These are phyloP conservation scores for Pyrus betulifolia DNA, from an alignment of 306 rosid genomes.

Conservation along the genomic window DNA sequence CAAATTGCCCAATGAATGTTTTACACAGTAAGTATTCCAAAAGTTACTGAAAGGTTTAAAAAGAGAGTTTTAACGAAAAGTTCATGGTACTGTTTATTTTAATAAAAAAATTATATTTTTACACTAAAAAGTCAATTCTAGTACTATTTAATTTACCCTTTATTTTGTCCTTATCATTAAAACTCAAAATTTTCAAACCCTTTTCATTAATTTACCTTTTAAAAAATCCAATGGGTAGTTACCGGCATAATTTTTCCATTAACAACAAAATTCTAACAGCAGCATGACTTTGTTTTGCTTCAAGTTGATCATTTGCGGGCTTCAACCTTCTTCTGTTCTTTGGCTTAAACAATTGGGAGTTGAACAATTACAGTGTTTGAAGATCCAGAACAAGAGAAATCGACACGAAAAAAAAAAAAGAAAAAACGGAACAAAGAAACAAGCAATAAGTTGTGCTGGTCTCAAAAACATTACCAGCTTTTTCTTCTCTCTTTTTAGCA, in stretches of 20 bases:
- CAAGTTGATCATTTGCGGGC: constrained; percentile 52
- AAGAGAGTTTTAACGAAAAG: too few species aligned
- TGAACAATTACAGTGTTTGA: background rate
- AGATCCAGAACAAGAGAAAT: background rate
- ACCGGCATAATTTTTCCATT: background rate
- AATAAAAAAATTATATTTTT: too few species aligned
- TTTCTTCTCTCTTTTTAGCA: constrained; percentile 78
- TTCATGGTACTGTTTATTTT: too few species aligned
- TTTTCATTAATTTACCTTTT: too few species aligned
- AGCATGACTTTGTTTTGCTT: constrained; percentile 12
- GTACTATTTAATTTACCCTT: too few species aligned
- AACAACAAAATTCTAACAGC: background rate
- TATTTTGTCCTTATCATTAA: too few species aligned
- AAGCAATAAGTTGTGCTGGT: background rate
- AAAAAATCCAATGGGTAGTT: background rate
- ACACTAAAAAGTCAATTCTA: too few species aligned
- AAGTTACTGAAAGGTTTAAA: background rate
- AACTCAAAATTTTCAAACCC: too few species aligned
- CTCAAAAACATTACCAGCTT: constrained; percentile 42
- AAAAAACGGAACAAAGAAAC: background rate
- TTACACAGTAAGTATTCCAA: background rate
- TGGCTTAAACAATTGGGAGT: constrained; percentile 41
- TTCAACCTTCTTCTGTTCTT: constrained; percentile 68
- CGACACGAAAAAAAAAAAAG: background rate
- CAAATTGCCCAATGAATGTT: background rate